Evolutionary conservation across 306 rosid species (phyloP).

Genomic region (Quillaja saponaria): DNA sequence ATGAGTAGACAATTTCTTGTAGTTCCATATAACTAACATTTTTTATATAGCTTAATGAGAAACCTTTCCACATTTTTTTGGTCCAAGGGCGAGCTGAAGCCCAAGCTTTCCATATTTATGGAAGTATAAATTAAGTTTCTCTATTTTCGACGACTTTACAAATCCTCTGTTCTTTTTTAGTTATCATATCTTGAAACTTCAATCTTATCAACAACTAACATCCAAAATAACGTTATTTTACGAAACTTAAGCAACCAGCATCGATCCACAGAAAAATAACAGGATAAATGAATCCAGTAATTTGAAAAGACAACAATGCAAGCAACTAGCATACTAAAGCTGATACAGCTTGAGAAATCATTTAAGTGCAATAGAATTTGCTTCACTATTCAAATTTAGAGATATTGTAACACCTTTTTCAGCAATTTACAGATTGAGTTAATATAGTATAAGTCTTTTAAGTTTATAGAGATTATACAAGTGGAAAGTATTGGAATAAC

Average conservation of each 20-base stretch:
- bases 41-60: too few species aligned
- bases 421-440: constrained; percentile 8
- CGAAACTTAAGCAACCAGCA: too few species aligned
- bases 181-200: constrained; percentile 19
- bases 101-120: too few species aligned
- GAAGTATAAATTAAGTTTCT: constrained; percentile 1
- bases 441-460: constrained; percentile 6
- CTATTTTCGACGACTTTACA: background rate
- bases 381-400: constrained; percentile 29
- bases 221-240: too few species aligned
- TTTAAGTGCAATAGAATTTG: constrained; percentile 7
- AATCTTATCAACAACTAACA: constrained; percentile 8
- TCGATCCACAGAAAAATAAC: constrained; percentile 6
- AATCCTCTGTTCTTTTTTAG: constrained; percentile 21
- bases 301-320: constrained; percentile 20
- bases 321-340: constrained; percentile 6
- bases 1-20: too few species aligned
- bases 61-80: too few species aligned
- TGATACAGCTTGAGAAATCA: constrained; percentile 17
- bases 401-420: constrained; percentile 15
- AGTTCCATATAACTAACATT: too few species aligned
- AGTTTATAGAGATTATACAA: constrained; percentile 17
- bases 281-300: constrained; percentile 8
- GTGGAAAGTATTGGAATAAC: constrained; percentile 16
- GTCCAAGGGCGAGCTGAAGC: too few species aligned